phyloP scores from a whole-genome alignment of 208 protist species.

The Tritrichomonas foetus region DNA sequence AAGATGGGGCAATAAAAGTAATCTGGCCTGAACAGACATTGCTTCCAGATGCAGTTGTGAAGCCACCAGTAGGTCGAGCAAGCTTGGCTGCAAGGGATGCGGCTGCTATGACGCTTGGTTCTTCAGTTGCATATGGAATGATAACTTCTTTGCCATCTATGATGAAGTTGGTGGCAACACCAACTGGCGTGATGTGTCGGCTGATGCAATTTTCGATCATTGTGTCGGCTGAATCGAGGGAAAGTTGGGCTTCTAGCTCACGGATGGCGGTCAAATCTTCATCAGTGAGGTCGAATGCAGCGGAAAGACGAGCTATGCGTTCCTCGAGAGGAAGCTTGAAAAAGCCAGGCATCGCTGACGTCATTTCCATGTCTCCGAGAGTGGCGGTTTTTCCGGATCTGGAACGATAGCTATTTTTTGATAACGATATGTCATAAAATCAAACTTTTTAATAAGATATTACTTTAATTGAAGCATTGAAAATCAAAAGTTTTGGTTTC shows the following conservation, averaged over 20 bases:
- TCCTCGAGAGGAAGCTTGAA: not conserved
- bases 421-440: no score
- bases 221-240: not conserved
- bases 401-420: no score
- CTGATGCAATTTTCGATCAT: slow-evolving; percentile 39
- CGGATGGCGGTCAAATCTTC: not conserved
- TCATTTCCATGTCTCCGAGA: no score
- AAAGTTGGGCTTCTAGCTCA: not conserved
- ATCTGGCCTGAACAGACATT: not conserved
- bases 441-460: no score
- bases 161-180: slow-evolving; percentile 17
- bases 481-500: no score
- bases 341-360: slow-evolving; percentile 8
- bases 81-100: not conserved
- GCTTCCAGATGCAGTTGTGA: not conserved
- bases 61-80: not conserved
- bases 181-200: not conserved
- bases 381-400: no score
- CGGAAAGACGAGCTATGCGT: not conserved
- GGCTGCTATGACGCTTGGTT: slow-evolving; percentile 32
- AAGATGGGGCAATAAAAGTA: not conserved
- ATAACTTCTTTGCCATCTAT: slow-evolving; percentile 15
- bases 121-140: slow-evolving; percentile 20
- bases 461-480: no score
- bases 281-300: not conserved